A percentile compares a stretch with the other conserved stretches of the same genome.
These are phyloP conservation scores for Cerioporus squamosus DNA, from an alignment of 1,284 basidiomycete species.

Conservation along the genomic window DNA sequence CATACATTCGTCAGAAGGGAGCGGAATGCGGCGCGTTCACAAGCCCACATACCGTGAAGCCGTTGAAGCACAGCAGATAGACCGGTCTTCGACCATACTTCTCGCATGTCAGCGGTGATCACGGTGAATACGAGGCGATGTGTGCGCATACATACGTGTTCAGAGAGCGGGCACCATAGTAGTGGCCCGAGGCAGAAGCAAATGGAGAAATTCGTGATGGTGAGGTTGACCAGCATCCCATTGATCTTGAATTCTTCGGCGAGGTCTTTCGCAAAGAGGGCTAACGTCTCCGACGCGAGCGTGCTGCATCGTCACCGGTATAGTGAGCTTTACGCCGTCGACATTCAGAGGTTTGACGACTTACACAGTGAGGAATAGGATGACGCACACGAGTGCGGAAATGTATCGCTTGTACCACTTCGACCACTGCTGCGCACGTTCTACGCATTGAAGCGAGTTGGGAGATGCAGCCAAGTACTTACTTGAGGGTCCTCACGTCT, in stretches of 20 bases:
- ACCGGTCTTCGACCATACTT: conserved; percentile 5
- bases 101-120: neutral
- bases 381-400: neutral
- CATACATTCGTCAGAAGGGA: neutral
- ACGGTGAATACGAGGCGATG: too few species aligned
- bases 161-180: conserved; percentile 3
- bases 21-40: too few species aligned
- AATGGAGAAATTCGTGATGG: conserved; percentile 1
- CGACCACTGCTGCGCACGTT: neutral
- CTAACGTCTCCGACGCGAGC: neutral
- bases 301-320: neutral
- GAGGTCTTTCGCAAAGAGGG: neutral
- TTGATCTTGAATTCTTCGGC: neutral
- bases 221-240: neutral
- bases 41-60: neutral
- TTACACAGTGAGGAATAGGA: neutral
- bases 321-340: neutral
- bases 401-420: neutral
- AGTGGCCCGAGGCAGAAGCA: conserved; percentile 1
- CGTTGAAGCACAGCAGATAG: conserved; percentile 2
- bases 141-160: neutral
- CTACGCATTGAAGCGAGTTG: too few species aligned
- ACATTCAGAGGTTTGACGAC: neutral
- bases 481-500: too few species aligned
- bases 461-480: too few species aligned